These are phyloP conservation scores for Tetratostichococcus sp. DNA, from an alignment of 139 green algal species.

Conservation along the genomic window DNA sequence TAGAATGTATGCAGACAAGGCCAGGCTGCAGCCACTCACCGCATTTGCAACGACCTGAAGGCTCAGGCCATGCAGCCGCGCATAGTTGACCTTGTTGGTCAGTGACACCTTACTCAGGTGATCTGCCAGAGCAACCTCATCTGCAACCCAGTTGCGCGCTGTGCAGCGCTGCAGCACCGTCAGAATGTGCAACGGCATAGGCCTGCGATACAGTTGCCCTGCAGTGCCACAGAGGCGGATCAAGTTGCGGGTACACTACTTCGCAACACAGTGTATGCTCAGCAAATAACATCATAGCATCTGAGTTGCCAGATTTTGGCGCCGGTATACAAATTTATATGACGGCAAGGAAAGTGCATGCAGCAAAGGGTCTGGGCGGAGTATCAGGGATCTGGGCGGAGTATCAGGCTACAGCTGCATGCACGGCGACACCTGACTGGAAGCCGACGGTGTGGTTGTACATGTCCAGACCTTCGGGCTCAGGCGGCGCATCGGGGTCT, in stretches of 20 bases:
- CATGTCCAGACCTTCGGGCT: not conserved
- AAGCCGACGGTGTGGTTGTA: not conserved
- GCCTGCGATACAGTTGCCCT: not conserved
- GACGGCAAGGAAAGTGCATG: too few relatives aligned
- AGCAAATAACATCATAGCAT: too few relatives aligned
- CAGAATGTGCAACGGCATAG: not conserved
- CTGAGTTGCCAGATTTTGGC: too few relatives aligned
- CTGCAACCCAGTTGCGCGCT: not conserved
- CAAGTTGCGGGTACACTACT: too few relatives aligned
- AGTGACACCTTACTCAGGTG: not conserved
- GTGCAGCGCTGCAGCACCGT: not conserved
- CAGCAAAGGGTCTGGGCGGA: too few relatives aligned
- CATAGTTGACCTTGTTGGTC: not conserved
- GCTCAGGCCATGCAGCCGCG: not conserved
- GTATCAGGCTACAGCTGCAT: too few relatives aligned
- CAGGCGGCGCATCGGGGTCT: not conserved
- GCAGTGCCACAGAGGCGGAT: not conserved
- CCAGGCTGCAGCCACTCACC: not conserved
- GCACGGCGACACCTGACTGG: not conserved
- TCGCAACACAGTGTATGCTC: too few relatives aligned
- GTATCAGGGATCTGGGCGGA: too few relatives aligned
- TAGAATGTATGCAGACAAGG: too few relatives aligned
- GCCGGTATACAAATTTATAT: too few relatives aligned
- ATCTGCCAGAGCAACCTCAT: not conserved
- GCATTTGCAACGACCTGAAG: not conserved